Conservation (phyloP, 129 eudicot species). For the Pseudognaphalium luteoalbum region DNA sequence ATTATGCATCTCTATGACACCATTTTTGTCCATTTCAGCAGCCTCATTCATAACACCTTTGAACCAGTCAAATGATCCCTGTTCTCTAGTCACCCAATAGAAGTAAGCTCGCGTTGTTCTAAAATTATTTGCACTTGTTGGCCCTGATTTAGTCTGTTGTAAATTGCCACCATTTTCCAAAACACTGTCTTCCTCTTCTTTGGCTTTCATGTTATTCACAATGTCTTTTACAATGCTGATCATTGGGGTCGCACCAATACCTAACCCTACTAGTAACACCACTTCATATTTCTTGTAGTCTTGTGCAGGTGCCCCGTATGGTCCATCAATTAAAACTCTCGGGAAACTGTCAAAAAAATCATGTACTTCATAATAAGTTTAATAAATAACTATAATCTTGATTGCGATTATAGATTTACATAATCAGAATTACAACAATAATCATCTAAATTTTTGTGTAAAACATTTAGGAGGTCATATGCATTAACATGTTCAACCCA, state of each 20-base stretch:
- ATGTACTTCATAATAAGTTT: neutral
- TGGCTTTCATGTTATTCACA: slow-evolving; percentile 71
- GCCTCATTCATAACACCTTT: slow-evolving; percentile 87
- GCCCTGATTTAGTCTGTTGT: slow-evolving; percentile 44
- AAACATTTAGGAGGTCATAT: neutral
- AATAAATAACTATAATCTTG: no score
- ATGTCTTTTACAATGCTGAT: slow-evolving; percentile 93
- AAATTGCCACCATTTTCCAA: slow-evolving; percentile 45
- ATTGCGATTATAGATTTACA: neutral
- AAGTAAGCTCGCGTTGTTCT: slow-evolving; percentile 71
- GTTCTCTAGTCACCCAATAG: slow-evolving; percentile 94
- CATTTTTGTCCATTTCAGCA: slow-evolving; percentile 64
- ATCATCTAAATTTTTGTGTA: neutral
- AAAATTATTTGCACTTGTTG: slow-evolving; percentile 46
- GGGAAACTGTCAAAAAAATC: slow-evolving; percentile 55
- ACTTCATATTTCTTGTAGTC: slow-evolving; percentile 86
- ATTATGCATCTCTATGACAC: slow-evolving; percentile 86
- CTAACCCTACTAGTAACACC: slow-evolving; percentile 79
- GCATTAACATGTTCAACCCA: neutral
- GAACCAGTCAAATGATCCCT: slow-evolving; percentile 92
- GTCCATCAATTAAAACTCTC: slow-evolving; percentile 80
- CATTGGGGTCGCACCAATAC: slow-evolving; percentile 97
- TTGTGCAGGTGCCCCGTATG: slow-evolving; percentile 96
- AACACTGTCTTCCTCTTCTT: slow-evolving; percentile 50
- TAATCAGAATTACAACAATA: neutral